Evolutionary conservation across 306 rosid genomes (phyloP).

Genomic region (Bauhinia variegata): DNA sequence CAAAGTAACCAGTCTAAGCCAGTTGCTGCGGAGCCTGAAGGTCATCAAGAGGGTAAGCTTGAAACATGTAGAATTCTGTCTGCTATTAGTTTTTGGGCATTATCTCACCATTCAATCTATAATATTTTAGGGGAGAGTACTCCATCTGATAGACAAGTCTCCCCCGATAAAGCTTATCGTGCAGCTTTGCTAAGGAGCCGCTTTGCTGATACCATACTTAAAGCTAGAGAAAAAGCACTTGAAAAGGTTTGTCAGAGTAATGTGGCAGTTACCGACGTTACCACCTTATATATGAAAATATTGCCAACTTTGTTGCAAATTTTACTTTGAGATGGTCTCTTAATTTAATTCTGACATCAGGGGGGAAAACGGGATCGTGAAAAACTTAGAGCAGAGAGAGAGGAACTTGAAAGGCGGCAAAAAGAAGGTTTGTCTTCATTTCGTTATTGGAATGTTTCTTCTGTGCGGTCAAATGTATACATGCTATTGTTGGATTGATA

Average conservation of each 20-base stretch:
- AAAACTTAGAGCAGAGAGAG: constrained; percentile 79
- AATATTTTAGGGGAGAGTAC: constrained; percentile 87
- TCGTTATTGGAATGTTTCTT: constrained; percentile 14
- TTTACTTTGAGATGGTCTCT: constrained; percentile 23
- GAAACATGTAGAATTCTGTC: constrained; percentile 65
- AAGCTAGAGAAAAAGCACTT: constrained; percentile 93
- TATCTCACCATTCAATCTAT: constrained; percentile 67
- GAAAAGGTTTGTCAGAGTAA: constrained; percentile 77
- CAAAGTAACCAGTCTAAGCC: constrained; percentile 48
- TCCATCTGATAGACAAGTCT: constrained; percentile 91
- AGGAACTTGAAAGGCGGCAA: constrained; percentile 82
- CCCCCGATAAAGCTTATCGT: constrained; percentile 87
- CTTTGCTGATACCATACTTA: constrained; percentile 89
- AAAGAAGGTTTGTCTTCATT: constrained; percentile 69
- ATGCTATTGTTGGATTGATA: constrained; percentile 4
- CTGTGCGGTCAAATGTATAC: background rate
- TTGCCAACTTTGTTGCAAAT: background rate
- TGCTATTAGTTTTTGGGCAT: constrained; percentile 62
- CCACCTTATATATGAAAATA: too few relatives aligned
- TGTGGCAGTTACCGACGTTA: constrained; percentile 14
- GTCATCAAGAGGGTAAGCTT: constrained; percentile 87
- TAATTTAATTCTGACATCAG: constrained; percentile 49
- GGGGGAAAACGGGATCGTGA: constrained; percentile 89
- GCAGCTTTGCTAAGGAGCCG: constrained; percentile 82
- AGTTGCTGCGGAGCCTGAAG: constrained; percentile 54